These are phyloP conservation scores for Endocladia muricata DNA, from an alignment of 31 red algal species.

Conservation along the genomic window DNA sequence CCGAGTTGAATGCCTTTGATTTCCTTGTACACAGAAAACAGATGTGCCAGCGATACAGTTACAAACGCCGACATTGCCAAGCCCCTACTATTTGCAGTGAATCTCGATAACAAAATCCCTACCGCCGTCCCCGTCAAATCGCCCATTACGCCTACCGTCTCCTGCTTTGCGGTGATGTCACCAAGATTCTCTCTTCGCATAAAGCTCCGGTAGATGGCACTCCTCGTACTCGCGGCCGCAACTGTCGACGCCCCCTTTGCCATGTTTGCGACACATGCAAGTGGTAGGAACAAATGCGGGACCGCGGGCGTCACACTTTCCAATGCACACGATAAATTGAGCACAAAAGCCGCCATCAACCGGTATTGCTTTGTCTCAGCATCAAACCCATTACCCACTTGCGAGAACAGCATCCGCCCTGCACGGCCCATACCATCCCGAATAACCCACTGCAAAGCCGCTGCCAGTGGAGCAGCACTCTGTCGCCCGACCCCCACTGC, in stretches of 20 bases:
- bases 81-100: conserved; percentile 45
- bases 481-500: conserved; percentile 88
- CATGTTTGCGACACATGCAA: conserved; percentile 94
- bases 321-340: conserved; percentile 80
- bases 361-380: conserved; percentile 94
- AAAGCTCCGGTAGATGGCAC: conserved; percentile 88
- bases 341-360: conserved; percentile 83
- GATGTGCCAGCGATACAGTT: conserved; percentile 70
- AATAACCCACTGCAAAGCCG: conserved; percentile 94
- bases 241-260: conserved; percentile 90
- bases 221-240: conserved; percentile 81
- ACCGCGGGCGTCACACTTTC: conserved; percentile 81
- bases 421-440: conserved; percentile 89
- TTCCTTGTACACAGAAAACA: conserved; percentile 78
- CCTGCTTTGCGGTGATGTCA: conserved; percentile 95
- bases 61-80: conserved; percentile 65
- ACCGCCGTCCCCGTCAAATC: conserved; percentile 88
- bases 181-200: conserved; percentile 93
- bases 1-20: conserved; percentile 90
- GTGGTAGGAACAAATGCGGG: conserved; percentile 75
- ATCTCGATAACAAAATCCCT: conserved; percentile 75
- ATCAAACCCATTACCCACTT: conserved; percentile 88
- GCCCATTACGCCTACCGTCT: conserved; percentile 80
- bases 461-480: conserved; percentile 81
- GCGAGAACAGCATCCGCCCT: conserved; percentile 83